These are phyloP conservation scores for Paecilomyces sp. DNA, from an alignment of 2,329 filamentous ascomycete species.

Conservation along the genomic window DNA sequence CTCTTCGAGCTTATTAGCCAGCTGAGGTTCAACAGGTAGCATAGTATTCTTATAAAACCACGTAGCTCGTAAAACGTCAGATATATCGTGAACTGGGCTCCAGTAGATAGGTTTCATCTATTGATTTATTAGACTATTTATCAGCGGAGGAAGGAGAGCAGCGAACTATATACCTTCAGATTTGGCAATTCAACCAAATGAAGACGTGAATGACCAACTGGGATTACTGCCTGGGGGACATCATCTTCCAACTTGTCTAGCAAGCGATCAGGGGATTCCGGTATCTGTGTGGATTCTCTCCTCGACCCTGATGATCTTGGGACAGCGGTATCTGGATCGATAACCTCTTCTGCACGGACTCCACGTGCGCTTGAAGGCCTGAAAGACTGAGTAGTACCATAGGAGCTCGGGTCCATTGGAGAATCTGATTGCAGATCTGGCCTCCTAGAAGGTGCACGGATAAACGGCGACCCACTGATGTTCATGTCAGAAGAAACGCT, in stretches of 20 bases:
- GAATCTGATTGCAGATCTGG: constrained; percentile 21
- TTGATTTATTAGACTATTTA: neutral
- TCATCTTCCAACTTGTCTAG: constrained; percentile 17
- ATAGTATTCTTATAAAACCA: constrained; percentile 98
- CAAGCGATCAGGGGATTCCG: constrained; percentile 9
- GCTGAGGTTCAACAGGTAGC: constrained; percentile 74
- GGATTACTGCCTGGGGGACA: constrained; percentile 51
- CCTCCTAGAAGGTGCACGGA: constrained; percentile 31
- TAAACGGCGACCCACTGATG: constrained; percentile 44
- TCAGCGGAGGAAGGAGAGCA: neutral
- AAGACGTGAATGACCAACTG: constrained; percentile 82
- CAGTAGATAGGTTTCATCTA: constrained; percentile 97
- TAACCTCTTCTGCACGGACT: neutral
- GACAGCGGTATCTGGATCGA: constrained; percentile 5
- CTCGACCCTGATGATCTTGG: constrained; percentile 21
- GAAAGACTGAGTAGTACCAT: constrained; percentile 5
- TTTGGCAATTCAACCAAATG: constrained; percentile 80
- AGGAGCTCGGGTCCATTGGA: constrained; percentile 21
- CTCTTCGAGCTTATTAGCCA: constrained; percentile 88
- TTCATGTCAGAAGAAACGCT: constrained; percentile 25
- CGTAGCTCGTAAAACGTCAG: constrained; percentile 73
- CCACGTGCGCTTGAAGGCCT: neutral
- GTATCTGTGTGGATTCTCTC: constrained; percentile 15
- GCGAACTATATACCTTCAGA: constrained; percentile 37
- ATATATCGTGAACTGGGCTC: constrained; percentile 86